These are phyloP conservation scores for Saccharomyces uvarum DNA, from an alignment of 1,139 yeast species.

Conservation along the genomic window DNA sequence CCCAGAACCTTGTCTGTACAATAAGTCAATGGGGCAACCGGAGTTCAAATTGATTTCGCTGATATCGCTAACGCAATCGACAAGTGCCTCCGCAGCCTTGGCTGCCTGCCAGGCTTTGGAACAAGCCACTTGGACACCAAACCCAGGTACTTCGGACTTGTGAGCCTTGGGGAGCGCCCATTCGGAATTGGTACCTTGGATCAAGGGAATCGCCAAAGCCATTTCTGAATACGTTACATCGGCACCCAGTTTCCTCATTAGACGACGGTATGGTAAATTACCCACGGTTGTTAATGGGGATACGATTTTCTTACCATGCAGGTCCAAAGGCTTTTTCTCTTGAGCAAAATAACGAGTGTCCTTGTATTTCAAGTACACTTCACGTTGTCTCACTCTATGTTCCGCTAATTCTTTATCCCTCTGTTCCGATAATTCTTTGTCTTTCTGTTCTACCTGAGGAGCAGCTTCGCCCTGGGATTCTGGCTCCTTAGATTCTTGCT, in stretches of 20 bases:
- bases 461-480: constrained; percentile 14
- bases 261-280: constrained; percentile 85
- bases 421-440: constrained; percentile 10
- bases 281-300: constrained; percentile 98
- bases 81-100: constrained; percentile 77
- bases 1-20: constrained; percentile 92
- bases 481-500: constrained; percentile 14
- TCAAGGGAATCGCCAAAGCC: constrained; percentile 76
- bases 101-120: constrained; percentile 90
- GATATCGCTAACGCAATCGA: constrained; percentile 33
- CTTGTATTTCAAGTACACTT: constrained; percentile 44
- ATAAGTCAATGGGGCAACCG: constrained; percentile 94
- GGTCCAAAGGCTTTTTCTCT: constrained; percentile 73
- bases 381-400: constrained; percentile 34
- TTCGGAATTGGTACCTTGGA: constrained; percentile 86
- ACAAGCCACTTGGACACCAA: constrained; percentile 90
- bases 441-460: constrained; percentile 26
- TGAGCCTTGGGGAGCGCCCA: constrained; percentile 98
- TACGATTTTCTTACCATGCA: constrained; percentile 70
- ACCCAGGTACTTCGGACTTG: constrained; percentile 70
- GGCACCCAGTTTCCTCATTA: constrained; percentile 87
- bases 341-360: constrained; percentile 71
- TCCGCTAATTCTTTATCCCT: constrained; percentile 17
- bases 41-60: constrained; percentile 85
- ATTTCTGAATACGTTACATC: constrained; percentile 92